These are phyloP conservation scores for Cladosporium sp. DNA, from an alignment of 2,329 filamentous ascomycete species.

Conservation along the genomic window DNA sequence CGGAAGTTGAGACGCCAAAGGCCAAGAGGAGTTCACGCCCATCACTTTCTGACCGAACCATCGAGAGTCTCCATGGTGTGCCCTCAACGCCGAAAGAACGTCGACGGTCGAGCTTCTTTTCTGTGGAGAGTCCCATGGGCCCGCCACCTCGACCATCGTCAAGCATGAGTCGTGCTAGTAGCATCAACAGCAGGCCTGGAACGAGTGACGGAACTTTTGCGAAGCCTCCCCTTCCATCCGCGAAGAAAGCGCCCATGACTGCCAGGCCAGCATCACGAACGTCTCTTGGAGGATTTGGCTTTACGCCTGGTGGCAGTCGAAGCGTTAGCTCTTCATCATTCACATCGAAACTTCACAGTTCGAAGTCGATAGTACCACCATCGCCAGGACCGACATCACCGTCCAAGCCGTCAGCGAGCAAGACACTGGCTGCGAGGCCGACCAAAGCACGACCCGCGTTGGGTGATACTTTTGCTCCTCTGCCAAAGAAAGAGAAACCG, in stretches of 20 bases:
- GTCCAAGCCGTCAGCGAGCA: conserved; percentile 37
- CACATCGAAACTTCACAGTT: conserved; percentile 27
- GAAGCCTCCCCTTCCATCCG: conserved; percentile 36
- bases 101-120: conserved; percentile 72
- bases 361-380: conserved; percentile 10
- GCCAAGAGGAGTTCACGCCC: conserved; percentile 44
- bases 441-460: conserved; percentile 35
- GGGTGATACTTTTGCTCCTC: conserved; percentile 35
- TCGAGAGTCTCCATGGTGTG: conserved; percentile 77
- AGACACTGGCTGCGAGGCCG: conserved; percentile 37
- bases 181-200: conserved; percentile 49
- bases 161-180: conserved; percentile 53
- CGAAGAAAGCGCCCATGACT: conserved; percentile 37
- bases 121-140: conserved; percentile 58
- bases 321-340: conserved; percentile 30
- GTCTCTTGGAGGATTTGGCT: conserved; percentile 29
- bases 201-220: conserved; percentile 44
- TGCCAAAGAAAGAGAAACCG: conserved; percentile 23
- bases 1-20: conserved; percentile 9
- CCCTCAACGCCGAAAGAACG: conserved; percentile 74
- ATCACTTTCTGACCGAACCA: conserved; percentile 79
- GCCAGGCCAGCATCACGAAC: conserved; percentile 34
- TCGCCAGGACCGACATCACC: conserved; percentile 3
- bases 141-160: conserved; percentile 65
- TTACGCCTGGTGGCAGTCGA: conserved; percentile 25